These are phyloP conservation scores for Umbelopsis sp. DNA, from an alignment of 192 early-diverging fungal species.

Conservation along the genomic window DNA sequence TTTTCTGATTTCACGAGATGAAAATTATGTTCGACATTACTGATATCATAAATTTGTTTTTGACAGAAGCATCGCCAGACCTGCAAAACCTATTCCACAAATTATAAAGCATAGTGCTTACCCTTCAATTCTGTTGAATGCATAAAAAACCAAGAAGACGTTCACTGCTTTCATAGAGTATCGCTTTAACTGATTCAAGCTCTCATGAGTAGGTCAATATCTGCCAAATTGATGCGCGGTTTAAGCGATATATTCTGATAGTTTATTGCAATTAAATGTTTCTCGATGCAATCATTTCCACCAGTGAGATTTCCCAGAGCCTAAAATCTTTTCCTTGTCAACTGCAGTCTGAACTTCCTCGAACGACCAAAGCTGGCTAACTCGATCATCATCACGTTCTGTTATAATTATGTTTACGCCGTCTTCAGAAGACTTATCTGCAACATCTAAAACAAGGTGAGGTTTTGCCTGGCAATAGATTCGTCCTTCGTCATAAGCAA, in stretches of 20 bases:
- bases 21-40: too few species aligned
- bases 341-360: neutral
- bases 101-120: too few species aligned
- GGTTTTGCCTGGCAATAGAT: slow-evolving; percentile 15
- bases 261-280: neutral
- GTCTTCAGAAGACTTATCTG: neutral
- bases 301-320: neutral
- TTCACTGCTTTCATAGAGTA: too few species aligned
- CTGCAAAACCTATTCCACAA: too few species aligned
- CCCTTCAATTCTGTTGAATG: too few species aligned
- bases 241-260: neutral
- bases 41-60: too few species aligned
- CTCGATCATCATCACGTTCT: slow-evolving; percentile 17
- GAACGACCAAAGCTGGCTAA: slow-evolving; percentile 6
- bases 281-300: neutral
- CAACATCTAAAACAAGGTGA: slow-evolving; percentile 3
- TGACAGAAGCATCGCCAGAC: too few species aligned
- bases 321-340: slow-evolving; percentile 9
- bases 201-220: too few species aligned
- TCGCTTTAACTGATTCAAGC: too few species aligned
- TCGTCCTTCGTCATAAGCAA: slow-evolving; percentile 2
- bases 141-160: too few species aligned
- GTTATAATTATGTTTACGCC: neutral
- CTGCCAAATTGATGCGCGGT: too few species aligned
- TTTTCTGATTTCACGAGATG: too few species aligned